These are phyloP conservation scores for Yarrowia sp. DNA, from an alignment of 805 yeast species.

Conservation along the genomic window DNA sequence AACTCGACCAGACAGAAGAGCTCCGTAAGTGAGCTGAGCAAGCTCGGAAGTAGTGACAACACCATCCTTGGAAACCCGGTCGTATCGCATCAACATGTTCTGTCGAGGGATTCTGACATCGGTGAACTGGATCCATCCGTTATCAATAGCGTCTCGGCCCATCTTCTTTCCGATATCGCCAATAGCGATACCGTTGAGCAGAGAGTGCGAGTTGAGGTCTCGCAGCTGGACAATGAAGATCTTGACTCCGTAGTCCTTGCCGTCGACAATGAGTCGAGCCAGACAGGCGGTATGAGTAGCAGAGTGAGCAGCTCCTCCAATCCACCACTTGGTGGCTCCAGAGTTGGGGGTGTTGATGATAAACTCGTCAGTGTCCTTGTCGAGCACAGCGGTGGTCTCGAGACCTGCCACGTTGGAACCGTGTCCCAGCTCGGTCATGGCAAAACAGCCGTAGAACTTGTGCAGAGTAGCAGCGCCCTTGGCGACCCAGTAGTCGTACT, in stretches of 20 bases:
- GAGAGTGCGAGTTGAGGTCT: constrained; percentile 61
- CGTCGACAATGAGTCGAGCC: constrained; percentile 78
- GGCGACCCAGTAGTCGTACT: constrained; percentile 77
- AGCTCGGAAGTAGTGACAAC: constrained; percentile 75
- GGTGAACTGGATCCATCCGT: constrained; percentile 93
- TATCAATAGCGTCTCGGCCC: constrained; percentile 95
- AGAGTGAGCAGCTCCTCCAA: constrained; percentile 95
- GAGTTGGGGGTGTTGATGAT: constrained; percentile 80
- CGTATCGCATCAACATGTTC: constrained; percentile 77
- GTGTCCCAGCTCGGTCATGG: constrained; percentile 90
- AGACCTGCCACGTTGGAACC: constrained; percentile 93
- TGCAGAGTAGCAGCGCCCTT: constrained; percentile 46
- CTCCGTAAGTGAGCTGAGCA: constrained; percentile 86
- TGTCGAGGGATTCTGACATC: constrained; percentile 80
- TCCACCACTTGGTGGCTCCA: constrained; percentile 98
- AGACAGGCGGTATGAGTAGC: constrained; percentile 82
- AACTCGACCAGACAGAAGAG: constrained; percentile 84
- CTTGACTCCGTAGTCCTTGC: constrained; percentile 87
- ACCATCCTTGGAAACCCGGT: constrained; percentile 67
- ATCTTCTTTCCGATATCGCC: constrained; percentile 95
- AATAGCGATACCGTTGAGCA: constrained; percentile 74
- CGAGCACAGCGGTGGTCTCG: constrained; percentile 90
- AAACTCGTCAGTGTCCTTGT: constrained; percentile 62
- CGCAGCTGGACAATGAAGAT: constrained; percentile 89
- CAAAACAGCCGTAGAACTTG: constrained; percentile 74